Base-by-base conservation (phyloP, 2,329 filamentous ascomycete genomes). In the Epichloe bromicola region DNA sequence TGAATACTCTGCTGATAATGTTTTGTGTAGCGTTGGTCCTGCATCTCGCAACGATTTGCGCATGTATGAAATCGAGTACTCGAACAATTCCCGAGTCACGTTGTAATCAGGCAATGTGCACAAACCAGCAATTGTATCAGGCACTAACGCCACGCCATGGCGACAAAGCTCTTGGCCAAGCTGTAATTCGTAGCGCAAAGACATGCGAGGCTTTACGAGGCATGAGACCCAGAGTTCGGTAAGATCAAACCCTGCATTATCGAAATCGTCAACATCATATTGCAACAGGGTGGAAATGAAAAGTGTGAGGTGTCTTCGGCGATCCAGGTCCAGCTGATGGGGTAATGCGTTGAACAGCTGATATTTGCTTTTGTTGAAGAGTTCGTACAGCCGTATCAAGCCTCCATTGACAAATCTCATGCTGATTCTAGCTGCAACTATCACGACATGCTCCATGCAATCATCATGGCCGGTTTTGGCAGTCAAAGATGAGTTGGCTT, bases 141-240 rank as follows among this genome's bases (percentile, higher is more conserved):
- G 67, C 2, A 80, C 55, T 56, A 74, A 76, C 0, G 65, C 63
- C 19, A 73, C 63, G 2, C 66, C 65, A 38, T 67, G 68, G 6
- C 60, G 62, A 52, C 68, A 65, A 46, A 80, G 61, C 30, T 71
- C 64, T 50, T 72, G 67, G 4, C 71, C 76, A 5, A 82, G 66
- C 20, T 68, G 66, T 53, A 71, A 70, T 57, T 80, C 76, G 55
- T 75, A 76, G 5, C 61, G 65, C 14, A 78, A 54, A 20, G 66
- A 69, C 40, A 63, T 59, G 3, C 57, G 63, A 4, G 79, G 77
- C 56, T 77, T 78, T 41, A 73, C 69, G 44, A 82, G 64, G 7
- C 72, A 69, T 19, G 74, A 58, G 41, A 76, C 57, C 73, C 79
- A 81, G n/a, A 80, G 61, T 40, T 75, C 72, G 4, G 74, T 63